These are phyloP conservation scores for Coleophoma cylindrospora DNA, from an alignment of 2,329 filamentous ascomycete genomes.

Conservation along the genomic window DNA sequence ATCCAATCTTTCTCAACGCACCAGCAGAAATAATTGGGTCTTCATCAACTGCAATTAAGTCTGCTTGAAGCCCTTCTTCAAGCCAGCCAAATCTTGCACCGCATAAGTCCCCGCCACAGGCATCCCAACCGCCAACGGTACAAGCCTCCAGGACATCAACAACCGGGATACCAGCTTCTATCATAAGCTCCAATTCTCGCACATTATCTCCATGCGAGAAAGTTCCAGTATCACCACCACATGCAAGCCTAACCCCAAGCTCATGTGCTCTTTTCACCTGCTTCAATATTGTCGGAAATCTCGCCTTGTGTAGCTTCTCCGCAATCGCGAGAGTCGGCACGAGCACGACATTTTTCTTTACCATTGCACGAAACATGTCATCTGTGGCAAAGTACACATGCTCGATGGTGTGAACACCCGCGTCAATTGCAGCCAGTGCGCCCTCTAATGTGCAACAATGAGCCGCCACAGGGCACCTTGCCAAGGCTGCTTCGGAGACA, in stretches of 20 bases:
- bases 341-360: constrained; percentile 38
- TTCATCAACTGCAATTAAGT: constrained; percentile 43
- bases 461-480: constrained; percentile 35
- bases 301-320: constrained; percentile 27
- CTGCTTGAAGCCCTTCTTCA: constrained; percentile 41
- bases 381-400: constrained; percentile 34
- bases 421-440: constrained; percentile 38
- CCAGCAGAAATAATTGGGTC: constrained; percentile 35
- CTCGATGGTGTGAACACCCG: constrained; percentile 43
- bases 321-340: constrained; percentile 47
- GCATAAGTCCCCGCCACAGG: constrained; percentile 46
- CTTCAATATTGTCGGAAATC: constrained; percentile 27
- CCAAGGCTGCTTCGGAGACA: constrained; percentile 38
- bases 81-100: constrained; percentile 48
- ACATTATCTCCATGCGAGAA: constrained; percentile 47
- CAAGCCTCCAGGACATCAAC: constrained; percentile 43
- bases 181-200: constrained; percentile 49
- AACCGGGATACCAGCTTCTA: constrained; percentile 43
- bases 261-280: constrained; percentile 40
- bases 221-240: constrained; percentile 49
- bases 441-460: constrained; percentile 37
- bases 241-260: constrained; percentile 42
- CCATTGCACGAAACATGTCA: constrained; percentile 39
- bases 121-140: constrained; percentile 49
- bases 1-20: constrained; percentile 41